Percentiles rank a stretch among this genome's conserved stretches.
These are phyloP conservation scores for Meyerozyma elateridarum DNA, from an alignment of 1,139 yeast genomes.

Conservation along the genomic window DNA sequence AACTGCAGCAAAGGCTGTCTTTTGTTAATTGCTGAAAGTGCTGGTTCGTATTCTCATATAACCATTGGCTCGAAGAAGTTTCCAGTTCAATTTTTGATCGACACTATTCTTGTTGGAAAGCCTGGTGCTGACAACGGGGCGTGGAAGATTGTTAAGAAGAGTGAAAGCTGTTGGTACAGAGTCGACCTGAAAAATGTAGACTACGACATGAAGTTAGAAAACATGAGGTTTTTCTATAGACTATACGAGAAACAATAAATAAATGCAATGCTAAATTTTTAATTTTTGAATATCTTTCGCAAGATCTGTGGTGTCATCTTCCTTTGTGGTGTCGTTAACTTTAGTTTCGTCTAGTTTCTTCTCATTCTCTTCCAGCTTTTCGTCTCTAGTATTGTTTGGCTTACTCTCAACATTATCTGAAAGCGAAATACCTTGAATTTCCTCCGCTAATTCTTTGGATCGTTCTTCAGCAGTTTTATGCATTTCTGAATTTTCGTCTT, in stretches of 20 bases:
- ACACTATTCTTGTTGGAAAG: slow-evolving; percentile 62
- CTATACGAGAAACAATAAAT: slow-evolving; percentile 51
- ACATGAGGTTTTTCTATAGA: slow-evolving; percentile 82
- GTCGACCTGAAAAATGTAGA: slow-evolving; percentile 47
- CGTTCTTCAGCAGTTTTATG: slow-evolving; percentile 5
- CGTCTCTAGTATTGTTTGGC: too few species aligned
- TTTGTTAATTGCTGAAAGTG: slow-evolving; percentile 75
- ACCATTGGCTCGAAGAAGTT: slow-evolving; percentile 69
- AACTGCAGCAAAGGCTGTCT: slow-evolving; percentile 52
- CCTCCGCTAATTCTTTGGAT: slow-evolving; percentile 5
- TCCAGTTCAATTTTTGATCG: slow-evolving; percentile 78
- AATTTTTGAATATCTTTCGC: not conserved
- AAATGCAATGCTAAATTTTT: slow-evolving; percentile 1
- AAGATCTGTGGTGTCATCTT: not conserved
- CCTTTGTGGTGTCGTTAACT: not conserved
- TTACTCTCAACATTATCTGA: too few species aligned
- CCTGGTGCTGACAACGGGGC: slow-evolving; percentile 44
- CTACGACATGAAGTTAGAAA: slow-evolving; percentile 73
- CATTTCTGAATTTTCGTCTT: not conserved
- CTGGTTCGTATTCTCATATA: slow-evolving; percentile 84
- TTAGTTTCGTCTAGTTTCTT: not conserved
- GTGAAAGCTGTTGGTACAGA: slow-evolving; percentile 83
- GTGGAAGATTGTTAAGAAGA: slow-evolving; percentile 62
- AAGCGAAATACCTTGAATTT: too few species aligned
- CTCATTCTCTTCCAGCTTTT: not conserved